Conservation (phyloP, 495 filamentous ascomycete genomes). For the Tetracladium marchalianum region DNA sequence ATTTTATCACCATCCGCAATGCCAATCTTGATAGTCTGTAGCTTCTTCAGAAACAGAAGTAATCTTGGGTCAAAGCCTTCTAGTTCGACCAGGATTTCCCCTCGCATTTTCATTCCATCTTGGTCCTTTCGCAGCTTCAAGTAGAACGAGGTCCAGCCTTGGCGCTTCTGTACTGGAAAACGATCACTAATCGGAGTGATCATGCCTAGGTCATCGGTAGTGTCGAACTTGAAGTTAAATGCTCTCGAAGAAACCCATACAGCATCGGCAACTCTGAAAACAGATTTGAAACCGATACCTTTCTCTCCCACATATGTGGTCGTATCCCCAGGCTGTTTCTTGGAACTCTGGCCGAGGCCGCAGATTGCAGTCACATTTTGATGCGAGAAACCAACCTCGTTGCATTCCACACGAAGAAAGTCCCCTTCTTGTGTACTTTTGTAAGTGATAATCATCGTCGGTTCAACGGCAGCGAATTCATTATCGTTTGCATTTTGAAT, state of each 20-base stretch:
- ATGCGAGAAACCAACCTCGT: slow-evolving; percentile 31
- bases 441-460: slow-evolving; percentile 1
- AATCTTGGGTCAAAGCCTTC: slow-evolving; percentile 2
- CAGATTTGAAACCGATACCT: slow-evolving; percentile 40
- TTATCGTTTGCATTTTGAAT: slow-evolving; percentile 38
- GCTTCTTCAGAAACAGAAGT: slow-evolving; percentile 12
- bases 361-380: slow-evolving; percentile 29
- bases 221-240: slow-evolving; percentile 32
- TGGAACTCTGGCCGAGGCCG: slow-evolving; percentile 26
- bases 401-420: slow-evolving; percentile 26
- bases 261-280: slow-evolving; percentile 33
- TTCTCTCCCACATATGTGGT: slow-evolving; percentile 33
- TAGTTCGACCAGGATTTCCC: slow-evolving; percentile 2
- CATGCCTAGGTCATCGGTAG: slow-evolving; percentile 20
- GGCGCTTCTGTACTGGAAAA: neutral
- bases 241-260: slow-evolving; percentile 28
- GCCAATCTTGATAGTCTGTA: neutral
- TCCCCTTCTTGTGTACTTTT: neutral
- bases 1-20: neutral
- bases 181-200: slow-evolving; percentile 16
- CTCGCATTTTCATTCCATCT: no score
- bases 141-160: slow-evolving; percentile 3
- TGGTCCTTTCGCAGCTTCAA: slow-evolving; percentile 1
- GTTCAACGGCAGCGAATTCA: slow-evolving; percentile 7
- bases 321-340: slow-evolving; percentile 4